Evolutionary conservation across 345 rosid species (phyloP), one percentile per base, ranked within the genome.

Genomic region (Atalantia buxifolia): DNA sequence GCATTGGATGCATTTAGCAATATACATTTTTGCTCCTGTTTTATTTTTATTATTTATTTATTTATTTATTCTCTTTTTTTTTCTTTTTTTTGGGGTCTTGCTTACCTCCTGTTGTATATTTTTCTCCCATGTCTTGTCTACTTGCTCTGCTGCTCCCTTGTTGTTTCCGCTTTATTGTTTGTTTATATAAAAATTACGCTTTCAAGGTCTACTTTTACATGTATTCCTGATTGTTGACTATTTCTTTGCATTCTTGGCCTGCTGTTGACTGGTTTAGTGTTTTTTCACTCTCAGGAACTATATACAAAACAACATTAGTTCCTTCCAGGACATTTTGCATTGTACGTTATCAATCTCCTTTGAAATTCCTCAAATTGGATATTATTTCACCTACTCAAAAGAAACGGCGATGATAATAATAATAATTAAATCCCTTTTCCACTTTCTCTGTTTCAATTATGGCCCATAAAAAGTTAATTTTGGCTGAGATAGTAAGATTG

Each of bases 271-370:
- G 59, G 62, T 78, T 73, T 70, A 4, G 13, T 30, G 24, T 73
- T 75, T 60, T 78, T 72, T 25, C 74, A 84, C 63, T 87, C 86
- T 85, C 97, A 92, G 98, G 99, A 89, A 94, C 98, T 74, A 89
- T 96, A 80, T 96, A 92, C 84, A 89, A 78, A 84, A 91, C 99
- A 81, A 81, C 90, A 72, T 90, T 94, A 77, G 85, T 91, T 82
- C 99, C 98, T 74, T 92, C 94, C 86, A 84, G 94, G 88, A 92
- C 99, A 81, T 94, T 96, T 87, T 96, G 97, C 79, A 60, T 91
- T 56, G 97, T 94, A 89, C 27, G 97, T 77, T 75, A 80, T 70
- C 31, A 56, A 69, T 59, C 74, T 77, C 55, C 19, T 38, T 40
- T 59, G 42, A 14, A 59, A 59, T 9, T 69, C 38, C n/a, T 68